Evolutionary conservation across 148 eudicot genomes (phyloP).

Genomic region (Beta vulgaris): DNA sequence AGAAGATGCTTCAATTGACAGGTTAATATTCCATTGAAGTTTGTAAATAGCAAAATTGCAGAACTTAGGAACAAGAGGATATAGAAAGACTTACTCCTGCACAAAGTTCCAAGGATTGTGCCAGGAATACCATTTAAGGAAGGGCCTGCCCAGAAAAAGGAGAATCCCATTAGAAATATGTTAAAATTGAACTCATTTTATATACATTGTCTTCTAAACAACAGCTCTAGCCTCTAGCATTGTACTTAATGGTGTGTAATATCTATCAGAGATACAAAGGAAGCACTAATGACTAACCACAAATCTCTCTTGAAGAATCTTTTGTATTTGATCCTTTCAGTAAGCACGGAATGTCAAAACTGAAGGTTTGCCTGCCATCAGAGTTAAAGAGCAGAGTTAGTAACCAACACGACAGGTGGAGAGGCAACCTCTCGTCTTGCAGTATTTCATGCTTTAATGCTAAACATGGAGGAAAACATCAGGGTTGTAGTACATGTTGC

Average conservation of each 20-base stretch:
- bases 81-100: slow-evolving; percentile 67
- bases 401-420: slow-evolving; percentile 1
- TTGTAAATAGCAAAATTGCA: no score
- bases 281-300: slow-evolving; percentile 40
- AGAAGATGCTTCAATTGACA: neutral
- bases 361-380: slow-evolving; percentile 64
- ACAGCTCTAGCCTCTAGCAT: neutral
- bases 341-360: slow-evolving; percentile 83
- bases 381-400: slow-evolving; percentile 22
- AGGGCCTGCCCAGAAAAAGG: slow-evolving; percentile 51
- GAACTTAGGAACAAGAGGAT: no score
- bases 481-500: neutral
- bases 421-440: neutral
- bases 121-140: slow-evolving; percentile 70
- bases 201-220: neutral
- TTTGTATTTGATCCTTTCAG: slow-evolving; percentile 82
- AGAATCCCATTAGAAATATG: slow-evolving; percentile 4
- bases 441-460: neutral
- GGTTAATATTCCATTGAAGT: no score
- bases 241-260: neutral
- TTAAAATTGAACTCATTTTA: neutral
- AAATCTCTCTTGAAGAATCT: slow-evolving; percentile 63
- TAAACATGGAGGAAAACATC: neutral
- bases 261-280: neutral
- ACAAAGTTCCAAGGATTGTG: slow-evolving; percentile 90